Evolutionary conservation across 2,329 filamentous ascomycete species (phyloP).

Genomic region (Fusarium pseudoanthophilum): DNA sequence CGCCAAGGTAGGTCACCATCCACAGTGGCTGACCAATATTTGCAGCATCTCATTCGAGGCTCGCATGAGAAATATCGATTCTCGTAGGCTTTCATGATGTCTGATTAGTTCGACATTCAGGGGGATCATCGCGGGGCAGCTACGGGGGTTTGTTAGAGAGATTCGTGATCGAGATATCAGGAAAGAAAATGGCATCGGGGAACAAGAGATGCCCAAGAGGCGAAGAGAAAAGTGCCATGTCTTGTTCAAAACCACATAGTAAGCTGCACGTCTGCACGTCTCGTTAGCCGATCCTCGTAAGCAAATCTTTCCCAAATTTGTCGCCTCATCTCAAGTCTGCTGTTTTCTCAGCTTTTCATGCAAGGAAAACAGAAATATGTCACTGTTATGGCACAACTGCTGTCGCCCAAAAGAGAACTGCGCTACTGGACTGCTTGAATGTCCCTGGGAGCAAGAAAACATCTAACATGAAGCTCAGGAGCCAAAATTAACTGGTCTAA

Average conservation of each 20-base stretch:
- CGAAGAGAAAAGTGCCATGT: not conserved
- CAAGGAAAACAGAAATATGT: not conserved
- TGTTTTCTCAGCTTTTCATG: not conserved
- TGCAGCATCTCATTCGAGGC: constrained; percentile 18
- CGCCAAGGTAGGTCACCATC: not conserved
- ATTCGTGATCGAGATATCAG: not conserved
- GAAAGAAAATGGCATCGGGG: not conserved
- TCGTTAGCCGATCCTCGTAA: not conserved
- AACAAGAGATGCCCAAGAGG: not conserved
- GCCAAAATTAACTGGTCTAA: not conserved
- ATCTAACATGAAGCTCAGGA: not conserved
- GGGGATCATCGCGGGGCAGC: constrained; percentile 26
- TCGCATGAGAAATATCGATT: constrained; percentile 8
- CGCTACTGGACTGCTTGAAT: not conserved
- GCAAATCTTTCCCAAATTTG: not conserved
- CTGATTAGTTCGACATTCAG: constrained; percentile 14
- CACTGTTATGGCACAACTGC: not conserved
- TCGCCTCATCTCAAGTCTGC: not conserved
- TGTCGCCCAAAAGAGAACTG: not conserved
- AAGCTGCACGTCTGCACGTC: not conserved
- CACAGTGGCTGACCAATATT: constrained; percentile 17
- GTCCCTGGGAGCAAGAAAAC: not conserved
- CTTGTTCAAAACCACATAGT: not conserved
- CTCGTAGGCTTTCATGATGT: constrained; percentile 13
- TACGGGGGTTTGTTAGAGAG: not conserved